Base-by-base conservation (phyloP, 208 protist species). In the Leishmania guyanensis region DNA sequence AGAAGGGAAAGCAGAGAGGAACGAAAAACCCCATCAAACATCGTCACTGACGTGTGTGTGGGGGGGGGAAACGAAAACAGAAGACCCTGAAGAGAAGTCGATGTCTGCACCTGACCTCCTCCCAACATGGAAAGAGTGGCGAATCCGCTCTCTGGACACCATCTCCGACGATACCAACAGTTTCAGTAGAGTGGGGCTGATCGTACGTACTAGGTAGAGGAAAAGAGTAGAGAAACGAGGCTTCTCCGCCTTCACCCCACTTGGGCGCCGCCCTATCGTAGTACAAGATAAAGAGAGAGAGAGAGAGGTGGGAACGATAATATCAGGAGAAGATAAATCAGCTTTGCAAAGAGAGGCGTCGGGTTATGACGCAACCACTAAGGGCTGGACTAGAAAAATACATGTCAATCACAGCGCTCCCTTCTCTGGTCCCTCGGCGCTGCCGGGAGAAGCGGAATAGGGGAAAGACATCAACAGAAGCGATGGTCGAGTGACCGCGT, bases 221-320 rank as follows among this genome's bases (percentile, higher is more conserved):
- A 54, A 29, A 54, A 74, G 69, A 39, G 69, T 74, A 43, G 20
- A 17, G n/a, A 68, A 68, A 56, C 53, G 62, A 68, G n/a, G 62
- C 12, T 22, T 14, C 56, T 62, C 17, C 56, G 56, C 22, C 17
- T 56, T 56, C 16, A 56, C 53, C 16, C 16, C 16, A 10, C 53
- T 56, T 17, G 53, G 53, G 53, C 53, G 53, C 53, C 53, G 14
- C 53, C 16, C 53, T 56, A 58, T 26, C 5, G 54, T 58, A 20
- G 54, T 26, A 20, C 8, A 12, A 29, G 56, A 12, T 17, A 29
- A 9, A 3, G 29, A 29, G 29, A 12, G 29, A 66, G 62, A n/a
- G 62, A 39, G 20, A 62, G 56, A n/a, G 56, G 56, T 8, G 26
- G 56, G 2, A 43, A 43, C 39, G 39, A 43, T 43, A 43, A 46